Evolutionary conservation across 2,329 filamentous ascomycete genomes (phyloP).

Genomic region (Aspergillus novofumigatus): DNA sequence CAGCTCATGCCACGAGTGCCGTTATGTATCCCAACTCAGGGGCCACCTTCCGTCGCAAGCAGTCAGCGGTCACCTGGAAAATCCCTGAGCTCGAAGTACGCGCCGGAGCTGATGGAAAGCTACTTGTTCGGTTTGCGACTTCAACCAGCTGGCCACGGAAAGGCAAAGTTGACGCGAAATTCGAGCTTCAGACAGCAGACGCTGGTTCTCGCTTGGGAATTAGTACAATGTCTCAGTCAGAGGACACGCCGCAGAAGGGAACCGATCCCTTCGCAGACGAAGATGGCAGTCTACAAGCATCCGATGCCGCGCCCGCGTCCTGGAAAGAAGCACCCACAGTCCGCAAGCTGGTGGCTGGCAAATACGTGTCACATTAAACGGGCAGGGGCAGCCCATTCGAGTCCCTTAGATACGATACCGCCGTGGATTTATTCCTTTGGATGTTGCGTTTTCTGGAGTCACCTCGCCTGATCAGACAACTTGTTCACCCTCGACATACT

Average conservation of each 20-base stretch:
- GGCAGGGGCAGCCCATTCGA: not conserved
- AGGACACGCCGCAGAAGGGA: conserved; percentile 26
- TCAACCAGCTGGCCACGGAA: conserved; percentile 66
- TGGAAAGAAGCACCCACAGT: conserved; percentile 67
- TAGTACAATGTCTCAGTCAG: conserved; percentile 30
- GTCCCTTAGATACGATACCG: not conserved
- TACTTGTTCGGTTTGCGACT: conserved; percentile 77
- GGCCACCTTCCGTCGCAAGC: conserved; percentile 44
- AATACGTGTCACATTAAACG: conserved; percentile 60
- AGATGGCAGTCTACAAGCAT: conserved; percentile 21
- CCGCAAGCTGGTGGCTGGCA: conserved; percentile 68
- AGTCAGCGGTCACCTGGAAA: conserved; percentile 44
- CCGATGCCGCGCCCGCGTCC: conserved; percentile 24
- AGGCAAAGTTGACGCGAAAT: conserved; percentile 76
- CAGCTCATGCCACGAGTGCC: conserved; percentile 38
- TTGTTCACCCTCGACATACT: conserved; percentile 5
- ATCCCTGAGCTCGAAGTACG: conserved; percentile 52
- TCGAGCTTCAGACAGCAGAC: conserved; percentile 61
- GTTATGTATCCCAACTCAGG: conserved; percentile 46
- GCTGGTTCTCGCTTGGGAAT: conserved; percentile 64
- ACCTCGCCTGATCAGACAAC: not conserved
- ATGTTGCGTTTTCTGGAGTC: not conserved
- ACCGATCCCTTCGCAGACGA: conserved; percentile 49
- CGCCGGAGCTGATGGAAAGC: conserved; percentile 58
- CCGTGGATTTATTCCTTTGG: not conserved